Base-by-base conservation (phyloP, 768 basidiomycete species). In the Mycena venus region DNA sequence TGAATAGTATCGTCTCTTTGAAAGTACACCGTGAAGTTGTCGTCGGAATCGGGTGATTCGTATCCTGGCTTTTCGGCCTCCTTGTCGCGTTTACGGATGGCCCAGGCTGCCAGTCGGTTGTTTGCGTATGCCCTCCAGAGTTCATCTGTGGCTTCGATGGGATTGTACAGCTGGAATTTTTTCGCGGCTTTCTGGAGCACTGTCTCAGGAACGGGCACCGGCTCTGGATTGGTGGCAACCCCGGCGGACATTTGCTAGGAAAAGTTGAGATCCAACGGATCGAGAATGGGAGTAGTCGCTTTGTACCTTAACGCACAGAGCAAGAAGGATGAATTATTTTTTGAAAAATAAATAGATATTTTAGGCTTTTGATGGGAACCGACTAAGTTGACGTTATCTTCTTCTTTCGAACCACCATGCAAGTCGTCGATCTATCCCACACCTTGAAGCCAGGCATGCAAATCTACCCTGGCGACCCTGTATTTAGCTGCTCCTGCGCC, bases 391-490 rank as follows among this genome's bases (percentile, higher is more conserved):
- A 38, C 36, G 36, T 38, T 38, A 38, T 8, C 36, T 1, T 10
- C 36, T 38, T 38, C 36, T 38, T 62, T 40, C 27, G 29, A 34
- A 47, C 62, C 53, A n/a, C 65, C 66, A 74, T 74, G 73, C 27
- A 68, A 27, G 77, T 88, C 73, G 81, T 92, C 77, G 91, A 92
- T 80, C 88, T 93, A 23, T 86, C 89, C 5, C 90, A 91, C 74
- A 80, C 83, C 17, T 84, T 93, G 73, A 79, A 87, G 58, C 69
- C 82, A 34, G 76, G 78, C 36, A 88, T 88, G 21, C 88, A 85
- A 59, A 82, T 88, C 23, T 94, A 91, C 81, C 88, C 90, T 2
- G 90, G 89, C 2, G 91, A 93, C 77, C 90, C 90, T 1, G 61
- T 74, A 17, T 91, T 90, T 80, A 74, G 72, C 23, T 86, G 83